phyloP scores from a whole-genome alignment of 306 rosid genomes.

The Rosa lucieae region DNA sequence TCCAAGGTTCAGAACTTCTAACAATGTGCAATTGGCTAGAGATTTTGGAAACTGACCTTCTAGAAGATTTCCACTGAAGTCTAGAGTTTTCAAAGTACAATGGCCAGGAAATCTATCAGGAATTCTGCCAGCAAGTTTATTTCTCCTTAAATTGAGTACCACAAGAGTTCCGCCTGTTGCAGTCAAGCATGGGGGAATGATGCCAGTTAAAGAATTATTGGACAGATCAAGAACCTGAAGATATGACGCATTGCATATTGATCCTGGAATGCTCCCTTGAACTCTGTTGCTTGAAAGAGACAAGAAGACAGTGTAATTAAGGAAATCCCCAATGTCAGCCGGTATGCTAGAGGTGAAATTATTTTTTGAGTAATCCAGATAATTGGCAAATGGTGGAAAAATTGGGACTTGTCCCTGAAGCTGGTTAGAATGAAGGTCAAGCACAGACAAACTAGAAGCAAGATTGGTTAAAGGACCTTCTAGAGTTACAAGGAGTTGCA shows the following conservation, averaged over 20 bases:
- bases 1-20: constrained; percentile 44
- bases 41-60: constrained; percentile 37
- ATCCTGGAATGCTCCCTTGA: constrained; percentile 20
- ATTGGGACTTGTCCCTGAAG: constrained; percentile 22
- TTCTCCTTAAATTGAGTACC: constrained; percentile 25
- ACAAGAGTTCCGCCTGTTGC: not conserved
- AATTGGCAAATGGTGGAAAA: not conserved
- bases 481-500: constrained; percentile 24
- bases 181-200: constrained; percentile 21
- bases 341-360: constrained; percentile 27
- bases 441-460: accelerated
- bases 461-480: constrained; percentile 15
- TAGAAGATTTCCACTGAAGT: constrained; percentile 27
- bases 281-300: constrained; percentile 24
- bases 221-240: constrained; percentile 32
- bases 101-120: not conserved
- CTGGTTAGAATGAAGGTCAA: constrained; percentile 43
- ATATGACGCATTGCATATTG: constrained; percentile 24
- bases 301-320: not conserved
- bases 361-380: constrained; percentile 36
- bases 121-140: constrained; percentile 14
- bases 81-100: constrained; percentile 31
- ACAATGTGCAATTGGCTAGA: constrained; percentile 14
- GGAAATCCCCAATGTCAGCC: not conserved
- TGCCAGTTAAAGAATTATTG: constrained; percentile 20